Evolutionary conservation across 192 early-diverging fungal genomes (phyloP).

Genomic region (Dimargaris cristalligena): DNA sequence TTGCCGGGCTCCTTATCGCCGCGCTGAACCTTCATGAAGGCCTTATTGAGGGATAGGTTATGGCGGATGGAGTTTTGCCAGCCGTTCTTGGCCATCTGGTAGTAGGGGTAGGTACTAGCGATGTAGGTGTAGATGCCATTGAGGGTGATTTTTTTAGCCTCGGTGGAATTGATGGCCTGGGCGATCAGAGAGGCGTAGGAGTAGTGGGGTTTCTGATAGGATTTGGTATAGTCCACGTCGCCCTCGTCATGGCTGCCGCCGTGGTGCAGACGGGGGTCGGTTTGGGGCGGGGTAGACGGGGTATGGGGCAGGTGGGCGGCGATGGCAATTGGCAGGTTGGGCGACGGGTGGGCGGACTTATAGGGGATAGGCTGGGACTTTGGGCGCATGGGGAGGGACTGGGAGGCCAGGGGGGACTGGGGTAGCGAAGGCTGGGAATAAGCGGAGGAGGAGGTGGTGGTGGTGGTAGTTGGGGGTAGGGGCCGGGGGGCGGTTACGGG

Average conservation of each 20-base stretch:
- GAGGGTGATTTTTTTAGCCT: slow-evolving; percentile 54
- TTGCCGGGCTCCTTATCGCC: slow-evolving; percentile 77
- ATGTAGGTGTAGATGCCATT: slow-evolving; percentile 84
- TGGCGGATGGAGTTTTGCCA: slow-evolving; percentile 98
- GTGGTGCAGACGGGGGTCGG: background rate
- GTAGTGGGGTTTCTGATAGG: slow-evolving; percentile 44
- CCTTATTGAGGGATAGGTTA: slow-evolving; percentile 89
- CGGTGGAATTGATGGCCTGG: slow-evolving; percentile 70
- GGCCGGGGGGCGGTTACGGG: background rate
- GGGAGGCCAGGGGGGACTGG: background rate
- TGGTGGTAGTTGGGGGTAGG: background rate
- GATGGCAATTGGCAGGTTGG: background rate
- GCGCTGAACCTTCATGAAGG: slow-evolving; percentile 77
- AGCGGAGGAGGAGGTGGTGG: background rate
- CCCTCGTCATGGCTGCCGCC: slow-evolving; percentile 4
- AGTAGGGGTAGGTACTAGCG: slow-evolving; percentile 70
- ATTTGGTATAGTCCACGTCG: background rate
- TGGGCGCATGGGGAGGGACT: background rate
- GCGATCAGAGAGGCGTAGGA: slow-evolving; percentile 82
- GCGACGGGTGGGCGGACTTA: background rate
- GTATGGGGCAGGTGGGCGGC: background rate
- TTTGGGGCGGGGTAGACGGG: slow-evolving; percentile 4
- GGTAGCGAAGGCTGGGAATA: background rate
- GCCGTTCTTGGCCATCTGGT: slow-evolving; percentile 62
- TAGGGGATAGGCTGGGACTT: background rate